Conservation (phyloP, 2,329 filamentous ascomycete species). For the Xylaria sp. region DNA sequence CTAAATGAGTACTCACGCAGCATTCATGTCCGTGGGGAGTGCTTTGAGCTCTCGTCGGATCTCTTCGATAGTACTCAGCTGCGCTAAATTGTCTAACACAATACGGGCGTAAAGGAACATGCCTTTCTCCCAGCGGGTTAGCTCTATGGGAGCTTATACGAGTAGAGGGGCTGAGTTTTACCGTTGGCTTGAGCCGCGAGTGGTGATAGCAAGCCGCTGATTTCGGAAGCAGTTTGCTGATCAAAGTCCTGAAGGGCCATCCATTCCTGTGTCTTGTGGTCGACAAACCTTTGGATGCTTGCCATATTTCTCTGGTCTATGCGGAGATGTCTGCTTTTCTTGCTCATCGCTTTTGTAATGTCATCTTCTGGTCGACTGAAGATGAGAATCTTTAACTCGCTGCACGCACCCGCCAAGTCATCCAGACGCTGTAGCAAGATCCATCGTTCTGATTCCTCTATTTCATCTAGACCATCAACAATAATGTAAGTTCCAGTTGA, state of each 20-base stretch:
- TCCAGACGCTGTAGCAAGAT: constrained; percentile 26
- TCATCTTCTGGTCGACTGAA: constrained; percentile 46
- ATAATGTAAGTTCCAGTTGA: constrained; percentile 40
- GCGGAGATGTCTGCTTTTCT: background rate
- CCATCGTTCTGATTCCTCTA: constrained; percentile 38
- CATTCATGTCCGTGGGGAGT: constrained; percentile 47
- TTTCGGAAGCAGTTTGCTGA: constrained; percentile 33
- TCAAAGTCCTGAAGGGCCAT: constrained; percentile 35
- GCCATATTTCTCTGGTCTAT: constrained; percentile 37
- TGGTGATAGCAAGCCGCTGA: constrained; percentile 36
- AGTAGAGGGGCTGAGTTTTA: too few relatives aligned
- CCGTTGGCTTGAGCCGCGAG: constrained; percentile 23
- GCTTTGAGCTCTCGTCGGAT: constrained; percentile 45
- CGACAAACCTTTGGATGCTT: constrained; percentile 42
- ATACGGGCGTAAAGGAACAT: constrained; percentile 51
- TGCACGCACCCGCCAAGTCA: too few relatives aligned
- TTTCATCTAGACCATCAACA: constrained; percentile 50
- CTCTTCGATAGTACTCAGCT: constrained; percentile 37
- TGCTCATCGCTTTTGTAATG: constrained; percentile 34
- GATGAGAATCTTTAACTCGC: constrained; percentile 38
- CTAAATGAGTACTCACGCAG: constrained; percentile 43
- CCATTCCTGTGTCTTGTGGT: constrained; percentile 32
- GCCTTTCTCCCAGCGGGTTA: constrained; percentile 37
- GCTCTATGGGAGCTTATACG: too few relatives aligned
- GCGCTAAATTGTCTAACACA: constrained; percentile 42